Conservation (phyloP, 257 asterid species). For the Catharanthus roseus region DNA sequence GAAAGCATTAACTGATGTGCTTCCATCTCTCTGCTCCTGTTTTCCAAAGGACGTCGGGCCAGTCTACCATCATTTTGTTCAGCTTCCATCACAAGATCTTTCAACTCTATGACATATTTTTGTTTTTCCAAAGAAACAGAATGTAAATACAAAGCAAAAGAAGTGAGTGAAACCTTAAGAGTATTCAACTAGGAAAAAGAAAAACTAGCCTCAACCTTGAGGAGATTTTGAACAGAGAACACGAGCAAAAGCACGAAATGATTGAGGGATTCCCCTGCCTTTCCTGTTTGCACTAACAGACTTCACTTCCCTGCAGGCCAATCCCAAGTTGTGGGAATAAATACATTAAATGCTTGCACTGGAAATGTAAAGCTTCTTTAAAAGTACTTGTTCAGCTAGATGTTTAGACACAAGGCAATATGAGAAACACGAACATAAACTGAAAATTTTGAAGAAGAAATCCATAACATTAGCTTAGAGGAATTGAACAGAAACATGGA, state of each 20-base stretch:
- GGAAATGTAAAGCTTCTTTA: neutral
- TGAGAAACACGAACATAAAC: neutral
- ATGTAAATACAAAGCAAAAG: neutral
- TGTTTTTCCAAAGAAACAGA: neutral
- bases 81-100: slow-evolving; percentile 55
- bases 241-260: slow-evolving; percentile 83
- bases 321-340: neutral
- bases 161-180: neutral
- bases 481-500: neutral
- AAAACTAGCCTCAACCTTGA: slow-evolving; percentile 32
- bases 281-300: slow-evolving; percentile 30
- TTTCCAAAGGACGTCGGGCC: slow-evolving; percentile 62
- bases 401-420: neutral
- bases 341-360: neutral
- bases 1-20: slow-evolving; percentile 61
- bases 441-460: neutral
- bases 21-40: slow-evolving; percentile 56
- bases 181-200: neutral
- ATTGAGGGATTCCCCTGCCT: slow-evolving; percentile 84
- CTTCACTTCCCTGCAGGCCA: slow-evolving; percentile 49
- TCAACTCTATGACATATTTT: slow-evolving; percentile 37
- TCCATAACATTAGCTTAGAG: neutral
- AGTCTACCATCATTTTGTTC: slow-evolving; percentile 61
- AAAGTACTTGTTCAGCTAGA: slow-evolving; percentile 1
- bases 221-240: slow-evolving; percentile 41